These are phyloP conservation scores for Veloporphyrellus conicus DNA, from an alignment of 1,284 basidiomycete genomes.

Conservation along the genomic window DNA sequence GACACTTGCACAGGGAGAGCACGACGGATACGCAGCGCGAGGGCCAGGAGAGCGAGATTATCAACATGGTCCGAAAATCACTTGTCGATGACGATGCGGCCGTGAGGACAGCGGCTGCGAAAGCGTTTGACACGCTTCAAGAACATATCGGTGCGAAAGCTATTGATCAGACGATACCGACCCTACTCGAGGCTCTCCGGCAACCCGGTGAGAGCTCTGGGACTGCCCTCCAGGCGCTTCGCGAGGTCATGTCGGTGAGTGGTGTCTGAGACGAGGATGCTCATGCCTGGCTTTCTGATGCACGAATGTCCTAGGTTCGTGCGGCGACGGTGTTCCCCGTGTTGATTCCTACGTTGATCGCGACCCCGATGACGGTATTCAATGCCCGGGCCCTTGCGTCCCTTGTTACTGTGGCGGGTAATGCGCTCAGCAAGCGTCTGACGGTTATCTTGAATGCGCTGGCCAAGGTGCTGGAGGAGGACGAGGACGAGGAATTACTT, in stretches of 20 bases:
- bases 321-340: conserved; percentile 96
- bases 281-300: not conserved
- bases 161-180: conserved; percentile 96
- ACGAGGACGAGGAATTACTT: conserved; percentile 65
- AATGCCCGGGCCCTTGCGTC: conserved; percentile 91
- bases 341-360: conserved; percentile 90
- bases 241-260: conserved; percentile 90
- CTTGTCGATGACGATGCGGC: conserved; percentile 85
- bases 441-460: conserved; percentile 73
- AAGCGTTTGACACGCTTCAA: conserved; percentile 91
- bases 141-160: conserved; percentile 86
- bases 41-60: conserved; percentile 87
- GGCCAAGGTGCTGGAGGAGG: conserved; percentile 65
- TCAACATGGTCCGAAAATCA: conserved; percentile 78
- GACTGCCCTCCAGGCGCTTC: conserved; percentile 90
- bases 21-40: conserved; percentile 85
- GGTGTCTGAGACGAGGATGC: too few relatives aligned
- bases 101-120: conserved; percentile 90
- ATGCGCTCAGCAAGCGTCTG: conserved; percentile 80
- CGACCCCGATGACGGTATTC: conserved; percentile 89
- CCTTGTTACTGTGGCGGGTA: conserved; percentile 90
- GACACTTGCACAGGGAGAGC: conserved; percentile 57
- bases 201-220: conserved; percentile 88
- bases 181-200: conserved; percentile 86
- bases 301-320: conserved; percentile 56